Base-by-base conservation (phyloP, 192 early-diverging fungal genomes). In the Dispira simplex region DNA sequence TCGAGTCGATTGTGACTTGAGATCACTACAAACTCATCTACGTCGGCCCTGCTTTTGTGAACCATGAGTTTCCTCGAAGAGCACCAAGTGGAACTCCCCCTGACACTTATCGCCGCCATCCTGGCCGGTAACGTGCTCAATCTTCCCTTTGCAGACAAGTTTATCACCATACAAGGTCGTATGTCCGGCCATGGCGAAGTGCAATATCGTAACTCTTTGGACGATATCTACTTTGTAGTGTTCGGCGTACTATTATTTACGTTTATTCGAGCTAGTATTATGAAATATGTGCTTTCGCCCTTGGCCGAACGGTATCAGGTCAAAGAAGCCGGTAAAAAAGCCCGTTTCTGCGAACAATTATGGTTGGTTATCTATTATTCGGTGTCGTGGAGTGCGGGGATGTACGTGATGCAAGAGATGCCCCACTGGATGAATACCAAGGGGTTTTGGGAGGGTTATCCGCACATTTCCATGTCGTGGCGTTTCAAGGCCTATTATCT, bases 401-500 rank as follows among this genome's bases (percentile, higher is more conserved):
- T 73, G 49, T 21, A 60, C 8, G 27, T 70, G 0, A 71, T 70
- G 69, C 52, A 62, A 27, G 48, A 46, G 14, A 73, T 71, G 21
- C 70, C 75, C 8, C 72, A 77, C 66, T 77, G 71, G 59, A 74
- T 78, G 68, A 73, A 74, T 54, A 72, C 70, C 45, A 60, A 65
- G 39, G 68, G 68, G 10, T 62, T 79, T 11, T 83, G 77, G 65
- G 43, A 55, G 18, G 76, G 74, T 44, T 78, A 75, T 46, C 77
- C 77, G 9, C 77, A 78, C 51, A 67, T 70, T 12, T 46, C 63
- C 11, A 67, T 75, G 73, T 66, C 77, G 8, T 71, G 68, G 16
- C 64, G 66, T 4, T 66, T 78, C n/a, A 78, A 78, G 58, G 73
- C 70, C 63, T 80, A 73, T 67, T 79, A 79, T 25, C 69, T 79